Conservation (phyloP, 2,329 filamentous ascomycete genomes). For the Fusarium multiceps region DNA sequence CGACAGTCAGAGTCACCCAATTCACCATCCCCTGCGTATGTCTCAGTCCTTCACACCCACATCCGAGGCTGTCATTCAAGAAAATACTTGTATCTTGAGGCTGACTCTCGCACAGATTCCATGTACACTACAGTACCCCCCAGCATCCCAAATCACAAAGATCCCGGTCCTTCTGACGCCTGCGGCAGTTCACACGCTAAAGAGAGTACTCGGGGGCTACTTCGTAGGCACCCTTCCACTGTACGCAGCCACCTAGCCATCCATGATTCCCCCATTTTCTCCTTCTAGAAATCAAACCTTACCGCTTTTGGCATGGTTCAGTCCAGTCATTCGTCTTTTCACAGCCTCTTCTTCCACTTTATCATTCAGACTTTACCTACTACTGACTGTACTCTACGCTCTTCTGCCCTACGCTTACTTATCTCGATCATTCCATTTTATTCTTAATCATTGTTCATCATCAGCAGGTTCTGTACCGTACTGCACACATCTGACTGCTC, state of each 20-base stretch:
- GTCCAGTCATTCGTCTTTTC: slow-evolving; percentile 10
- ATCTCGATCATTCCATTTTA: not conserved
- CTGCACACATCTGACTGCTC: not conserved
- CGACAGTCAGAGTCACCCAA: not conserved
- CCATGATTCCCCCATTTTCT: slow-evolving; percentile 10
- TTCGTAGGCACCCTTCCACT: slow-evolving; percentile 11
- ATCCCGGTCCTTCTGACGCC: slow-evolving; percentile 32
- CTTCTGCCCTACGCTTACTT: not conserved
- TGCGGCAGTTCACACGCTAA: slow-evolving; percentile 38
- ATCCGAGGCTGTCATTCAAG: slow-evolving; percentile 29
- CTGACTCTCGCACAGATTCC: slow-evolving; percentile 19
- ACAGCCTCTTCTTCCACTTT: slow-evolving; percentile 12
- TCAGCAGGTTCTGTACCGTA: not conserved
- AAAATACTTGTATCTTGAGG: slow-evolving; percentile 23
- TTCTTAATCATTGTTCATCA: not conserved
- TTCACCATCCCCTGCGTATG: slow-evolving; percentile 33
- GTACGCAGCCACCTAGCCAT: slow-evolving; percentile 14
- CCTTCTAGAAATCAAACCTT: slow-evolving; percentile 35
- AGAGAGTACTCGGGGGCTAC: slow-evolving; percentile 23
- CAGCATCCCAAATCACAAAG: not conserved
- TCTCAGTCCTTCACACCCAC: slow-evolving; percentile 32
- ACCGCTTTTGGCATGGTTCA: not conserved
- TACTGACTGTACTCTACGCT: not conserved
- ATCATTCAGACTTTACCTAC: slow-evolving; percentile 1
- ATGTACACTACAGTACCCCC: slow-evolving; percentile 6